Base-by-base conservation (phyloP, 2,329 filamentous ascomycete species). In the Colletotrichum spaethianum region DNA sequence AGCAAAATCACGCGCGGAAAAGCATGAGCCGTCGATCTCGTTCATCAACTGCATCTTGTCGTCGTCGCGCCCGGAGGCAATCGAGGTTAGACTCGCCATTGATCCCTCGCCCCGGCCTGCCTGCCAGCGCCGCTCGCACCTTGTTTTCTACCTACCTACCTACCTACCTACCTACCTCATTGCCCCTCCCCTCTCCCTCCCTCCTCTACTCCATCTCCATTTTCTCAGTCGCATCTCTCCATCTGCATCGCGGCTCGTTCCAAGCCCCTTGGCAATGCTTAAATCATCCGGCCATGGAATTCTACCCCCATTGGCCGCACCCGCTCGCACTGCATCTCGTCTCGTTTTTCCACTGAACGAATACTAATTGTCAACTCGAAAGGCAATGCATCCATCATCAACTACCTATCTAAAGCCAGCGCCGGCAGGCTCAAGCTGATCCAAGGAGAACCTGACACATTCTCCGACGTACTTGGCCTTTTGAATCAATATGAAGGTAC, bases 401-500 rank as follows among this genome's bases (percentile, higher is more conserved):
- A 90, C 73, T 91, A 90, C 77, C 78, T 90, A 50, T 82, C 85
- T 18, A 85, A 82, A 71, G 80, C 83, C 23, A 83, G 81, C 60
- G 60, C 79, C n/a, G 82, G 84, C 28, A 86, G 83, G 67, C 79
- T 90, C 50, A 83, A 80, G 63, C 82, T 91, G 53, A 82, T 91
- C 56, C 86, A 88, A 65, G 86, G 86, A 44, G 88, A 90, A 69
- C 77, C 79, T 67, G 93, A 95, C 77, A 92, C 90, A 14, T 93
- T 97, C 77, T 88, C 90, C 16, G 92, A 93, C 75, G 90, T 96
- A 66, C 83, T 96, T 57, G 86, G 89, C 50, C 86, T 95, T 73
- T 89, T 97, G 71, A 88, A 89, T 78, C 92, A 95, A 76, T 97
- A 97, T 82, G 94, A 95, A 84, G 87, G 88, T 89, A 79, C 71